These are phyloP conservation scores for Brassica rapa DNA, from an alignment of 345 rosid genomes.

Conservation along the genomic window DNA sequence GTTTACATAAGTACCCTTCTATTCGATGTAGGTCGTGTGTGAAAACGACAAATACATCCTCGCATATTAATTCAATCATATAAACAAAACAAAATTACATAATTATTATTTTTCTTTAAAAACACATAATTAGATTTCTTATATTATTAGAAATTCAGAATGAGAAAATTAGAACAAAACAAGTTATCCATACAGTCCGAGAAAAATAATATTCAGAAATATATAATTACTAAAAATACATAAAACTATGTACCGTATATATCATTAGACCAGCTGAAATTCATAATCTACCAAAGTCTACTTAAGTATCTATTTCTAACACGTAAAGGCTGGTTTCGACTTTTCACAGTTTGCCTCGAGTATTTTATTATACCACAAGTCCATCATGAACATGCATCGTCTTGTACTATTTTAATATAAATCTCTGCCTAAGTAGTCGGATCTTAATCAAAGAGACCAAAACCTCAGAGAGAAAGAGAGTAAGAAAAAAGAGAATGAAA, in stretches of 20 bases:
- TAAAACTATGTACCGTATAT: no score
- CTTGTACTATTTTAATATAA: constrained; percentile 10
- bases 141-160: background rate
- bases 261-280: background rate
- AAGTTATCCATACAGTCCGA: background rate
- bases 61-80: background rate
- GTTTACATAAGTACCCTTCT: background rate
- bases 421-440: constrained; percentile 15
- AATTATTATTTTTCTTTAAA: no score
- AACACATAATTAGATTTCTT: background rate
- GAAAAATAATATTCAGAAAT: background rate
- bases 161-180: background rate
- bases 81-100: background rate
- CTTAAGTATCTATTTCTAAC: background rate
- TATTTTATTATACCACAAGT: background rate
- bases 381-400: constrained; percentile 20
- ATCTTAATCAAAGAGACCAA: background rate
- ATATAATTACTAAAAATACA: background rate
- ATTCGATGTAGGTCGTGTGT: background rate
- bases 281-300: background rate
- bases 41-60: no score
- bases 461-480: background rate
- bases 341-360: background rate
- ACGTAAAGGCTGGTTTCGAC: constrained; percentile 11
- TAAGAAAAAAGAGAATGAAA: constrained; percentile 5